These are phyloP conservation scores for Thalassiosira profunda DNA, from an alignment of 108 stramenopile species.

Conservation along the genomic window DNA sequence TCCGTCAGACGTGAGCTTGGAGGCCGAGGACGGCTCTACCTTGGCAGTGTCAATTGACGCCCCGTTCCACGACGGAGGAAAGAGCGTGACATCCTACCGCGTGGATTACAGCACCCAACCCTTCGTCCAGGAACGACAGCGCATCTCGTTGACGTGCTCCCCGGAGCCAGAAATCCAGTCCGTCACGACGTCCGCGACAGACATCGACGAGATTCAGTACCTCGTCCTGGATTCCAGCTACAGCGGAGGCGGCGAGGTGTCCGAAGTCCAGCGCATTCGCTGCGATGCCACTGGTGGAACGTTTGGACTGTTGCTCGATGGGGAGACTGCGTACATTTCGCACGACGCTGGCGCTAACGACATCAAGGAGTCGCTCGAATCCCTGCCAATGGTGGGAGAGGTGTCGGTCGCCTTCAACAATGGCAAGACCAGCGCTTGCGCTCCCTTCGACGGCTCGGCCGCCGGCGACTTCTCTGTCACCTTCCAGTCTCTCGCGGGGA, in stretches of 20 bases:
- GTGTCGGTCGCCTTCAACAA: conserved; percentile 53
- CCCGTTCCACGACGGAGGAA: conserved; percentile 67
- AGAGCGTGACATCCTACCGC: conserved; percentile 57
- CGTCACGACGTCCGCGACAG: conserved; percentile 46
- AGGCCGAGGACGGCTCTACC: conserved; percentile 55
- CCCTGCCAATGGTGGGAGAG: conserved; percentile 46
- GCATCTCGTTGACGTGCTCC: conserved; percentile 49
- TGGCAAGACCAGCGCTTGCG: conserved; percentile 34
- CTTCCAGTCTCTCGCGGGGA: conserved; percentile 50
- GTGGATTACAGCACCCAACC: conserved; percentile 74
- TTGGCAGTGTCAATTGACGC: conserved; percentile 57
- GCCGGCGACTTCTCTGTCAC: conserved; percentile 58
- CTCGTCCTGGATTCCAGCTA: conserved; percentile 53
- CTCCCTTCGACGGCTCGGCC: conserved; percentile 26
- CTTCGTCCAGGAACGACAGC: conserved; percentile 63
- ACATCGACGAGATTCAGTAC: conserved; percentile 70
- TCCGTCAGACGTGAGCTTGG: conserved; percentile 56
- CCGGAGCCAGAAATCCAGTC: conserved; percentile 45
- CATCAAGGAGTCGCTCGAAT: conserved; percentile 64
- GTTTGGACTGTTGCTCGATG: conserved; percentile 69
- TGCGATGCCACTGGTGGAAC: conserved; percentile 86
- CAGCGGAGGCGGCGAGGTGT: conserved; percentile 37
- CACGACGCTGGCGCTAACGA: conserved; percentile 52
- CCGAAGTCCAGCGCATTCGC: conserved; percentile 36
- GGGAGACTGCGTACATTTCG: conserved; percentile 55